A percentile compares a stretch with the other conserved stretches of the same genome.
phyloP scores from a whole-genome alignment of 2,329 filamentous ascomycete species.

The Aspergillus sp. region DNA sequence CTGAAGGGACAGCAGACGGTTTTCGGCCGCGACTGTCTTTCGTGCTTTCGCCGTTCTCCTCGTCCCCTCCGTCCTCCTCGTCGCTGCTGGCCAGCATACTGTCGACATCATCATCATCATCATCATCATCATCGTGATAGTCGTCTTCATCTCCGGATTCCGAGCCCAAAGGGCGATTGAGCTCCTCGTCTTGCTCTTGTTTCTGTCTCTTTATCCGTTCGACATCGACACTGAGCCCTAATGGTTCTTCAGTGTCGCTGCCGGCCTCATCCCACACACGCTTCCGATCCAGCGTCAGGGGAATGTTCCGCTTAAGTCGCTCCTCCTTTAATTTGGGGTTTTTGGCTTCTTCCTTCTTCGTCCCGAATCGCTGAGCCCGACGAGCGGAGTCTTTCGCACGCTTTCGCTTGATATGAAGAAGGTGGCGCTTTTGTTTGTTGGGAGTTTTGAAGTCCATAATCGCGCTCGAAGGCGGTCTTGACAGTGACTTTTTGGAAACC shows the following conservation, averaged over 20 bases:
- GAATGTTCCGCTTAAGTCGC: constrained; percentile 74
- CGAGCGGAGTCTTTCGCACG: constrained; percentile 70
- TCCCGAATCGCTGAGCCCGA: constrained; percentile 72
- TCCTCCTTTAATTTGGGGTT: constrained; percentile 73
- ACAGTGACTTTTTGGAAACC: constrained; percentile 49
- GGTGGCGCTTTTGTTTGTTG: constrained; percentile 79
- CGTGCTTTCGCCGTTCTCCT: constrained; percentile 51
- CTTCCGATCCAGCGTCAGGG: constrained; percentile 80
- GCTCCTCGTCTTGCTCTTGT: constrained; percentile 45
- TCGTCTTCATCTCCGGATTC: constrained; percentile 30
- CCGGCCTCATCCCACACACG: constrained; percentile 83
- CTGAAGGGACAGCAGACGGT: constrained; percentile 37
- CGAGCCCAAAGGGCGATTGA: constrained; percentile 35
- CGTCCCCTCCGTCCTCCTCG: constrained; percentile 47
- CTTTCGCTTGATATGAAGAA: constrained; percentile 78
- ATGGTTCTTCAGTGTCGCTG: constrained; percentile 46
- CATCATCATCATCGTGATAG: constrained; percentile 34
- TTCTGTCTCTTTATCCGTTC: constrained; percentile 50
- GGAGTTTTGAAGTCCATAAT: constrained; percentile 56
- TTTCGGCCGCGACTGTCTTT: constrained; percentile 35
- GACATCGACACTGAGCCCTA: constrained; percentile 50
- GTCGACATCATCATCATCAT: constrained; percentile 58
- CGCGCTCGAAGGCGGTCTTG: constrained; percentile 45
- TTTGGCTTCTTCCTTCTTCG: constrained; percentile 82
- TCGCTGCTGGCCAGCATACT: constrained; percentile 71